Conservation (phyloP, 1,284 basidiomycete species). For the Abortiporus biennis region DNA sequence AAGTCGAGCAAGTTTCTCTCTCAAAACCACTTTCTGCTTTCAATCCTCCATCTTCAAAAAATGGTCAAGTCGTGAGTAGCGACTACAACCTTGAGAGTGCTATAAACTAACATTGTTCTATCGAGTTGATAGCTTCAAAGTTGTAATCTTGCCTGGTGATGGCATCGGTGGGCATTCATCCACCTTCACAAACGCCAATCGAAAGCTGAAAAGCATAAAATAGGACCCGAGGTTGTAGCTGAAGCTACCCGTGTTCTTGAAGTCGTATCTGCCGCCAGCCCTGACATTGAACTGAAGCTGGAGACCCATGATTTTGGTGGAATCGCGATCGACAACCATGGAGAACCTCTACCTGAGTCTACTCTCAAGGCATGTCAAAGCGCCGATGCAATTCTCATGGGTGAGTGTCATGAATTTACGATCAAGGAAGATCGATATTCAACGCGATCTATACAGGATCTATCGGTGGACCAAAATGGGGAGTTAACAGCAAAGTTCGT, state of each 20-base stretch:
- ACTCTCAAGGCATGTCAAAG: constrained; percentile 86
- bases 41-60: too few relatives aligned
- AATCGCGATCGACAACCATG: constrained; percentile 84
- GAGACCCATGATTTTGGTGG: constrained; percentile 87
- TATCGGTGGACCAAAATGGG: constrained; percentile 99
- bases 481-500: constrained; percentile 82
- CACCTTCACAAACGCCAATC: background rate
- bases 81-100: too few relatives aligned
- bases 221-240: constrained; percentile 91
- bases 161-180: constrained; percentile 74
- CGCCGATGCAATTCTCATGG: constrained; percentile 91
- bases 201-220: constrained; percentile 5
- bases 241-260: constrained; percentile 88
- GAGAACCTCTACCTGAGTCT: constrained; percentile 79
- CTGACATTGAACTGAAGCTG: constrained; percentile 69
- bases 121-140: constrained; percentile 77
- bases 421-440: constrained; percentile 5
- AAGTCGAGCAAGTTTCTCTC: too few relatives aligned
- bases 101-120: too few relatives aligned
- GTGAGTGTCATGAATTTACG: constrained; percentile 33
- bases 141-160: constrained; percentile 91
- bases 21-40: too few relatives aligned
- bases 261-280: constrained; percentile 56
- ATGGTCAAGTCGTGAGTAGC: too few relatives aligned
- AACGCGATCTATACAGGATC: constrained; percentile 54